Base-by-base conservation (phyloP, 2,329 filamentous ascomycete species). In the Alternaria gansuensis region DNA sequence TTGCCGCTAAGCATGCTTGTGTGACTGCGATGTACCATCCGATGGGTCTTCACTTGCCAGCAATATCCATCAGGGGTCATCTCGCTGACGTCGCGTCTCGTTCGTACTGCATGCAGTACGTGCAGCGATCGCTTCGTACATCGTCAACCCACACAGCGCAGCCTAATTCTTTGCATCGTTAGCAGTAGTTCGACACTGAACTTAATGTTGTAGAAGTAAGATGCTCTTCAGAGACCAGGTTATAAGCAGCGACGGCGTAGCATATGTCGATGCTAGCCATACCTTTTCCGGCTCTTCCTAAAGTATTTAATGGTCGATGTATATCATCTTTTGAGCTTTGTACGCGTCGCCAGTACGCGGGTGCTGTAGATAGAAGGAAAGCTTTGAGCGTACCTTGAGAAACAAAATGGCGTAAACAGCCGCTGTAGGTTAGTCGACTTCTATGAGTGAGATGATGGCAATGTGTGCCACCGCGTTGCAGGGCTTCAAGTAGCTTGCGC, bases 251-350 rank as follows among this genome's bases (percentile, higher is more conserved):
- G 80, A 81, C 79, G 71, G 76, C 77, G 74, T 72, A 77, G 75
- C 75, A 81, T 81, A 73, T 81, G 79, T 77, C 79, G 79, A 81
- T 81, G 75, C 79, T 75, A 76, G 78, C 77, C 77, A 77, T 81
- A 77, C 79, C 80, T 82, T 80, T 81, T 82, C 78, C 81, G 81
- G 81, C 81, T 82, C 81, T 82, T 82, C 81, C 81, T 82, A 81
- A 74, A 75, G 66, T 68, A 69, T 67, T 63, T 71, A 64, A 74
- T 74, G 74, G 73, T 75, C 72, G 69, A 73, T 74, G 68, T 68
- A 67, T 71, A 56, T 75, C 73, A 76, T 76, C 73, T 59, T 65
- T 72, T 60, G 64, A 72, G 69, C 69, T 53, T 34, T 41, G 40
- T 21, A 13, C 13, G 48, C 29, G 23, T 40, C 48, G 54, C 54